Base-by-base conservation (phyloP, 805 yeast species). In the Saccharomycopsis vini region DNA sequence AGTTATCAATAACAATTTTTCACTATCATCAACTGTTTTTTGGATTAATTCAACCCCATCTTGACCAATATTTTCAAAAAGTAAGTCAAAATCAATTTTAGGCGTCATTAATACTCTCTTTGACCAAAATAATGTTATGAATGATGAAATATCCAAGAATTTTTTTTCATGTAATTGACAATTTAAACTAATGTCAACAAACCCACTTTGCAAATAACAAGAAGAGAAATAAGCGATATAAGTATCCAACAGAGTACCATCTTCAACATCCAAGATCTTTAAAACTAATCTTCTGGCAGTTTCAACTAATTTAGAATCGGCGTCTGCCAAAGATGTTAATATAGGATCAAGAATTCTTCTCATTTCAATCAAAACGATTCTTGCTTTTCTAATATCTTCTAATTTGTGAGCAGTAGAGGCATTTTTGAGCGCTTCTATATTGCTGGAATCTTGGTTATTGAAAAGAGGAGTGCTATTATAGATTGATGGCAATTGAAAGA, bases 141-240 rank as follows among this genome's bases (percentile, higher is more conserved):
- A 40, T 7, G 50, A 43, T 4, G 40, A 19, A 18, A 40, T 13
- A 20, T 49, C 52, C 18, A 32, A 28, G 29, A 46, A 46, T 20
- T 40, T 45, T 19, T 21, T 21, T 18, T 46, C 50, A 16, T 31
- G 26, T n/a, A 49, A 39, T 15, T 33, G 31, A 13, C 12, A 34
- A 12, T 23, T 40, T 21, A 49, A 37, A 24, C 32, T 16, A 15
- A 47, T 47, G 5, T 47, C 49, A 24, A 44, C 35, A 18, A 47
- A 42, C 10, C 51, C 51, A 6, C 42, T 30, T 39, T 47, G 51
- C 13, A 47, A 19, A 39, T 47, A 46, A 30, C 47, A 43, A 7
- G 47, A 43, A 23, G 35, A 16, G 19, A 49, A 43, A 19, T 37
- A 43, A 3, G 50, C 52, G 22, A 40, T 37, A 26, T 49, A 46